phyloP scores from a whole-genome alignment of 1,139 yeast genomes.

The Nematodospora anomalae region DNA sequence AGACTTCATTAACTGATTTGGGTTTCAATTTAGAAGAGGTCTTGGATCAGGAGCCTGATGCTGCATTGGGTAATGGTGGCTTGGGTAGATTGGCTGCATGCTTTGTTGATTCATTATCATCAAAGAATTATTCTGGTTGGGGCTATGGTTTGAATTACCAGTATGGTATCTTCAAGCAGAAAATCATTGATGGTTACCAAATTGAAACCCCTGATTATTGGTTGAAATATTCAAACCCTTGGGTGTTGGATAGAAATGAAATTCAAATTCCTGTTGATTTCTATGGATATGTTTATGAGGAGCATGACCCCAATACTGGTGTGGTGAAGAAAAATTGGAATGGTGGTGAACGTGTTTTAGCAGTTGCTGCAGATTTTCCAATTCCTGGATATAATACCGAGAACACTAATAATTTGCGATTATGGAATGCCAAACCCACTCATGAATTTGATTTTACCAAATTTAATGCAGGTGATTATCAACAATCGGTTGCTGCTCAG shows the following conservation, averaged over 20 bases:
- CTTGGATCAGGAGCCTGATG: constrained; percentile 85
- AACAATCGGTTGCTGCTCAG: constrained; percentile 78
- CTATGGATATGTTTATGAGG: constrained; percentile 76
- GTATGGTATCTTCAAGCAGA: constrained; percentile 91
- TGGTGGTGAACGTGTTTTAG: constrained; percentile 87
- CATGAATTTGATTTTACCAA: constrained; percentile 89
- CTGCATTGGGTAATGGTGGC: constrained; percentile 95
- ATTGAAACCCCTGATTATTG: constrained; percentile 94
- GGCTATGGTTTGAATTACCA: constrained; percentile 93
- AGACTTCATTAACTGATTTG: constrained; percentile 62
- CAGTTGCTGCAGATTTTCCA: constrained; percentile 92
- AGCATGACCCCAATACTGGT: constrained; percentile 52
- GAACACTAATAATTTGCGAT: constrained; percentile 84
- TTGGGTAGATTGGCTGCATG: constrained; percentile 94
- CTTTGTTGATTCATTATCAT: constrained; percentile 84
- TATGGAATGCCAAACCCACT: constrained; percentile 91
- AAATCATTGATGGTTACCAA: constrained; percentile 88
- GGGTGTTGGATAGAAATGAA: constrained; percentile 89
- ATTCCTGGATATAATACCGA: constrained; percentile 86
- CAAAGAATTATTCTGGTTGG: constrained; percentile 92
- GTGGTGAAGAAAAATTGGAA: constrained; percentile 66
- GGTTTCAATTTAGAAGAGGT: constrained; percentile 90
- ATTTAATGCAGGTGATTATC: constrained; percentile 90
- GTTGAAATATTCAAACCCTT: constrained; percentile 84
- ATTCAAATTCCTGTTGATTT: constrained; percentile 92